These are phyloP conservation scores for Colletotrichum eleusines DNA, from an alignment of 2,329 filamentous ascomycete genomes.

Conservation along the genomic window DNA sequence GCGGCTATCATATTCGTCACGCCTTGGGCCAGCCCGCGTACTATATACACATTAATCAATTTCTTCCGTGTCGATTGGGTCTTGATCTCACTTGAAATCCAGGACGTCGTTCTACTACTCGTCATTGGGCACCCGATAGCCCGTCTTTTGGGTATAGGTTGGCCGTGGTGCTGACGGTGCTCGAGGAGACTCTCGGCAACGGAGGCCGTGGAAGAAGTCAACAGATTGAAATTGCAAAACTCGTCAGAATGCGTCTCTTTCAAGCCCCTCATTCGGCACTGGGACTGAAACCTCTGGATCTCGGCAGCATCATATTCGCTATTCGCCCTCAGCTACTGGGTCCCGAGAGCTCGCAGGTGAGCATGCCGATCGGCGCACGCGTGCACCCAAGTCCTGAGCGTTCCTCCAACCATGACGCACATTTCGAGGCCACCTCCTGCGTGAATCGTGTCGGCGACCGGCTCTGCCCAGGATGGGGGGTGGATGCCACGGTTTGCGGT, in stretches of 20 bases:
- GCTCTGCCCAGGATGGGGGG: not conserved
- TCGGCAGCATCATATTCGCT: not conserved
- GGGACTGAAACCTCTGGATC: not conserved
- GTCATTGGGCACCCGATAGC: constrained; percentile 45
- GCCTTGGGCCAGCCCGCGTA: not conserved
- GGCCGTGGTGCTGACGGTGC: constrained; percentile 50
- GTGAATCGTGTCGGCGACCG: not conserved
- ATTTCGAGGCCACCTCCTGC: not conserved
- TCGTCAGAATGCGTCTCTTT: not conserved
- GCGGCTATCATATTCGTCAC: not conserved
- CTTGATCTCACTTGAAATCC: constrained; percentile 24
- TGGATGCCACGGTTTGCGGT: not conserved
- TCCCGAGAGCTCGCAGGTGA: not conserved
- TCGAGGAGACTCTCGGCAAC: constrained; percentile 50
- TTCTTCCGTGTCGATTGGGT: not conserved
- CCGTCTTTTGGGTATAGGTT: constrained; percentile 47
- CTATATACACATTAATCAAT: fast-evolving
- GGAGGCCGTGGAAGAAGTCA: constrained; percentile 46
- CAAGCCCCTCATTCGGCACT: no score
- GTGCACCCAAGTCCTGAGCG: not conserved
- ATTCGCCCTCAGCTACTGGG: not conserved
- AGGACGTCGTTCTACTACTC: constrained; percentile 43
- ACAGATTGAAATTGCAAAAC: not conserved
- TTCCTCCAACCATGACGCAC: not conserved
- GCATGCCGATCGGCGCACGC: not conserved